Conservation (phyloP, 2,329 filamentous ascomycete species). For the Ophiostoma montium region DNA sequence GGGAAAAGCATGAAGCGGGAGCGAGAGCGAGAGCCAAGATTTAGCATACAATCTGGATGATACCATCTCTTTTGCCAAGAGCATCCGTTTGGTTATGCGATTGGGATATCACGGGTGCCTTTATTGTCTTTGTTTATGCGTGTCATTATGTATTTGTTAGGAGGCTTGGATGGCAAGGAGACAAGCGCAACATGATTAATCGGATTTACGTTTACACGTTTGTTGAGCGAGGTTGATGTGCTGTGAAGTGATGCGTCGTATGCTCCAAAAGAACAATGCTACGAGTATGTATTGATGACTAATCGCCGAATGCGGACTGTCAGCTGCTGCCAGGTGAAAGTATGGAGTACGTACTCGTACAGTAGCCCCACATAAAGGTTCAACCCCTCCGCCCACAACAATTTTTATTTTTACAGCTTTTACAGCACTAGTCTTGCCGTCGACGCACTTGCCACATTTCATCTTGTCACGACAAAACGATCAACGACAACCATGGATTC, state of each 20-base stretch:
- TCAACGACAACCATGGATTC: conserved; percentile 11
- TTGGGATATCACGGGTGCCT: not conserved
- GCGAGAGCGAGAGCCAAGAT: not conserved
- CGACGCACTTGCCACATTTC: not conserved
- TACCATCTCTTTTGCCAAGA: not conserved
- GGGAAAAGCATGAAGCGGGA: not conserved
- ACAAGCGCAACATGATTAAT: not conserved
- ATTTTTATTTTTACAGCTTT: not conserved
- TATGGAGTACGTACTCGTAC: no score
- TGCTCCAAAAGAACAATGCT: not conserved
- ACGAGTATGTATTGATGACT: not conserved
- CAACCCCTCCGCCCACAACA: conserved; percentile 1
- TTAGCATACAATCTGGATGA: not conserved
- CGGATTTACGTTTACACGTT: no score
- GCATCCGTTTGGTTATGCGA: not conserved
- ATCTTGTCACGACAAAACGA: not conserved
- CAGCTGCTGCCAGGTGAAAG: not conserved
- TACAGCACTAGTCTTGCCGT: not conserved
- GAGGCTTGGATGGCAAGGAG: not conserved
- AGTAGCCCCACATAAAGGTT: not conserved
- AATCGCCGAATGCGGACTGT: not conserved
- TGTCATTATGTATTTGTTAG: not conserved
- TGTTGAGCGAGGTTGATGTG: not conserved
- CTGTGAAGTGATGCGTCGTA: no score
- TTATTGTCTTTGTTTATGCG: not conserved